Evolutionary conservation across 805 yeast genomes (phyloP), one percentile per base, ranked within the genome.

Genomic region (Barnettozyma sp.): DNA sequence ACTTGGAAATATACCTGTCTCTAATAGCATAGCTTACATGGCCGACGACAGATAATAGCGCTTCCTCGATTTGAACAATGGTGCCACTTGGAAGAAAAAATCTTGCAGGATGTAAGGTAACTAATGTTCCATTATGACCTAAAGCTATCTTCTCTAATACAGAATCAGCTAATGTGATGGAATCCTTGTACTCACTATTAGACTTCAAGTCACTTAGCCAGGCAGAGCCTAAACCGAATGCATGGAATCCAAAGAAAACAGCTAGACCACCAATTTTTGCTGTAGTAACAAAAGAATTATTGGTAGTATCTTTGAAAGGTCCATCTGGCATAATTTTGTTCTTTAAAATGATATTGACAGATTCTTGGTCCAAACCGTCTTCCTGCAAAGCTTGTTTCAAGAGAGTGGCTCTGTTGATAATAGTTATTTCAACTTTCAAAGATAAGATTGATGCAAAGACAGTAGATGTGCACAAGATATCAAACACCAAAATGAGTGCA

Each of bases 351-450:
- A 76, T 70, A 44, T 74, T 77, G 9, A 96, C 96, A 22, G 82
- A 82, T 31, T 65, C 58, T 26, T 76, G 74, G 29, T 82, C 71
- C 22, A 90, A 73, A 18, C 98, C 97, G 53, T 90, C 98, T 56
- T 90, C 98, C 63, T 88, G 92, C 44, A 90, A 67, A 20, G 84
- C 86, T 43, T 75, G 77, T 54, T 81, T 78, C 54, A 87, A 72
- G 37, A 76, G 74, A 40, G 84, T 77, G 31, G 86, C 82, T 45
- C 85, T 76, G 59, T 88, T 85, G 38, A 92, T 92, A 41, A 83
- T 69, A 55, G 76, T 77, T 57, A 90, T 85, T 59, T 92, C 96
- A 30, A 90, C 77, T 62, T 90, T 90, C 58, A 90, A 70, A 3
- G 95, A 78, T 46, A 90, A 71, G 36, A 85, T 73, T 4, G 95